phyloP scores from a whole-genome alignment of 2,329 filamentous ascomycete genomes.

The Pseudogymnoascus destructans region DNA sequence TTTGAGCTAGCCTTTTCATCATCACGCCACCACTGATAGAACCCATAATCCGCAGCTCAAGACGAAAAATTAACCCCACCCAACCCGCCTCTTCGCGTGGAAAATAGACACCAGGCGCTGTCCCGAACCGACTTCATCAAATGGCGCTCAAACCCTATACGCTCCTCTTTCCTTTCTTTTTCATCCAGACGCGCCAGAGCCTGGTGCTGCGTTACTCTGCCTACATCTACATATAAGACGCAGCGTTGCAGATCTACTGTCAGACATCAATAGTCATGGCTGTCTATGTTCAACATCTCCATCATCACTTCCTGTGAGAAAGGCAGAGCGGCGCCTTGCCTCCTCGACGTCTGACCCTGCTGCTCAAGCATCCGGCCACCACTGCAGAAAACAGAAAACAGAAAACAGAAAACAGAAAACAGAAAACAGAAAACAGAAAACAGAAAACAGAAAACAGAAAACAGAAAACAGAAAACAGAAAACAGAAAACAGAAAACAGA shows the following conservation, averaged over 20 bases:
- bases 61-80: not conserved
- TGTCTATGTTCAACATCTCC: constrained; percentile 5
- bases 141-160: not conserved
- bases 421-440: no score
- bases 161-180: constrained; percentile 3
- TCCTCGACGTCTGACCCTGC: not conserved
- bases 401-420: no score
- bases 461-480: no score
- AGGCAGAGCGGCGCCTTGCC: not conserved
- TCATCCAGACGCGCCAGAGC: not conserved
- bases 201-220: not conserved
- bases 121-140: not conserved
- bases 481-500: no score
- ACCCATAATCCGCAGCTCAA: not conserved
- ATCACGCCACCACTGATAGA: not conserved
- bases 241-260: not conserved
- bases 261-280: not conserved
- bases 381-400: not conserved
- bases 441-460: no score
- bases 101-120: not conserved
- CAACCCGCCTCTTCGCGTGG: not conserved
- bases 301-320: constrained; percentile 4
- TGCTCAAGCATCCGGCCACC: not conserved
- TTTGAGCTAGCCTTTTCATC: not conserved
- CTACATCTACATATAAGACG: constrained; percentile 1